Conservation (phyloP, 257 asterid species). For the Plantago ovata region DNA sequence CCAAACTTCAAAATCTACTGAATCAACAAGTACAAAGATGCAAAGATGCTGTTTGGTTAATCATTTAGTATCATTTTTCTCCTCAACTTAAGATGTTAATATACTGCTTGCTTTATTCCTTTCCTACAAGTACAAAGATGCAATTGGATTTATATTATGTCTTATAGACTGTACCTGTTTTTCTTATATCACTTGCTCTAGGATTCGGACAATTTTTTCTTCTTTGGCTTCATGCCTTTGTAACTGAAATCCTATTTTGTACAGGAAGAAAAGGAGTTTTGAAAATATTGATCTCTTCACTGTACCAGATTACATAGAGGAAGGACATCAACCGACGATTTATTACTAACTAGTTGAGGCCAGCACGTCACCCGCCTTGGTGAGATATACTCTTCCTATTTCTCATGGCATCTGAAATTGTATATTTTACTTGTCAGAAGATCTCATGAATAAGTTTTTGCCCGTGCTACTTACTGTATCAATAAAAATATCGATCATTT, state of each 20-base stretch:
- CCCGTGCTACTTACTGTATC: not conserved
- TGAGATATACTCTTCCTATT: constrained; percentile 8
- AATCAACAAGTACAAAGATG: no score
- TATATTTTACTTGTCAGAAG: not conserved
- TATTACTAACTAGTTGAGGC: not conserved
- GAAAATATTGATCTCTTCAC: constrained; percentile 26
- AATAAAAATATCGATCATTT: not conserved
- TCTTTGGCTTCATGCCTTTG: not conserved
- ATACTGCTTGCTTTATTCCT: no score
- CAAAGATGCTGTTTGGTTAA: no score
- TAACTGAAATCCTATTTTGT: constrained; percentile 1
- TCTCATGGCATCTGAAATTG: constrained; percentile 8
- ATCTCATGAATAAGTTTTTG: not conserved
- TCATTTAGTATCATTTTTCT: no score
- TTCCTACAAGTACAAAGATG: no score
- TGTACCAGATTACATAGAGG: constrained; percentile 35
- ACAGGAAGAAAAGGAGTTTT: constrained; percentile 45
- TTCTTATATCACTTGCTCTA: no score
- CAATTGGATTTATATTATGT: no score
- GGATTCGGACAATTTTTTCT: not conserved
- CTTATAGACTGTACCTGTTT: no score
- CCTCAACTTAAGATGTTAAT: no score
- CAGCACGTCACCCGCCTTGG: not conserved
- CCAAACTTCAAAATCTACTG: not conserved
- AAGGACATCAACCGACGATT: constrained; percentile 16